Evolutionary conservation across 1,139 yeast genomes (phyloP).

Genomic region (Pichia sp.): DNA sequence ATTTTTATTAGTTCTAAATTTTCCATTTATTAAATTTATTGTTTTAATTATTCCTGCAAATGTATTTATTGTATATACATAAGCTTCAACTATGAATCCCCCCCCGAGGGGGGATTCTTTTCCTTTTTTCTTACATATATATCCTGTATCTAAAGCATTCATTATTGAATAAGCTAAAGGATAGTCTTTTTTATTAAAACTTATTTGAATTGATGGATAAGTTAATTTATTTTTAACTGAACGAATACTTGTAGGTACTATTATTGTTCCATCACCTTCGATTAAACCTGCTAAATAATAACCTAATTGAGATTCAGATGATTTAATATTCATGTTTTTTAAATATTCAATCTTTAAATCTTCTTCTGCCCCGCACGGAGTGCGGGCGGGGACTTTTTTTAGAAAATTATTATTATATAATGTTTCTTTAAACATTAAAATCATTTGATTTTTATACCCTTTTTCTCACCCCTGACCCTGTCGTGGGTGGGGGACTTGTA

Average conservation of each 20-base stretch:
- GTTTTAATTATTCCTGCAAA: not conserved
- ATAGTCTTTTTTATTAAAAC: not conserved
- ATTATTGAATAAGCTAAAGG: not conserved
- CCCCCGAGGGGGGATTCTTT: no score
- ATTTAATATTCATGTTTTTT: not conserved
- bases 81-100: no score
- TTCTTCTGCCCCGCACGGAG: no score
- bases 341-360: not conserved
- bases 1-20: not conserved
- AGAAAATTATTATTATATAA: no score
- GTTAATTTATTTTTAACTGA: not conserved
- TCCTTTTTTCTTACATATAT: not conserved
- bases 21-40: not conserved
- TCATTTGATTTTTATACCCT: not conserved
- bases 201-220: not conserved
- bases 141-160: not conserved
- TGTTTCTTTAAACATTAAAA: not conserved
- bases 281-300: not conserved
- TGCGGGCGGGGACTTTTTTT: no score
- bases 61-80: not conserved
- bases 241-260: not conserved
- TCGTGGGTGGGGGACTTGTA: no score
- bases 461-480: no score
- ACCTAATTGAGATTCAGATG: not conserved
- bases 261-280: slow-evolving; percentile 1